Evolutionary conservation across 2,329 filamentous ascomycete genomes (phyloP).

Genomic region (Cladosporium sphaerospermum): DNA sequence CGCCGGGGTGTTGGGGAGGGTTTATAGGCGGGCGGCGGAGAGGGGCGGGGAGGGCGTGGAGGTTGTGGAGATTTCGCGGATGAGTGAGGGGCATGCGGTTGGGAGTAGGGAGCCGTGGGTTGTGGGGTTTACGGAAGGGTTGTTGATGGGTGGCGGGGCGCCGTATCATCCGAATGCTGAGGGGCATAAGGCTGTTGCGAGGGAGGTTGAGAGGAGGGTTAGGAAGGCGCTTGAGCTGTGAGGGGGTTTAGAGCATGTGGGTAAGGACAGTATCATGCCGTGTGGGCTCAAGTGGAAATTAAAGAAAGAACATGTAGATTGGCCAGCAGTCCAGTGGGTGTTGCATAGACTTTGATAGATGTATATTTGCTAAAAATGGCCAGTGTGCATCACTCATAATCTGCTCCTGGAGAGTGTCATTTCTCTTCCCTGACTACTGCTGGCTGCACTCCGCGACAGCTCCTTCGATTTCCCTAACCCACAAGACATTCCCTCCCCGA

Average conservation of each 20-base stretch:
- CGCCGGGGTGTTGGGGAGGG: conserved; percentile 2
- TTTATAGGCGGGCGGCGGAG: conserved; percentile 11
- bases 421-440: no score
- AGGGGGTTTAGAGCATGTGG: not conserved
- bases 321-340: no score
- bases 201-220: conserved; percentile 2
- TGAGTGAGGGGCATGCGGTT: conserved; percentile 14
- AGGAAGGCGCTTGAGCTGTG: not conserved
- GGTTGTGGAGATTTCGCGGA: conserved; percentile 9
- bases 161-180: conserved; percentile 16
- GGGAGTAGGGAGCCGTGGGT: conserved; percentile 14
- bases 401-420: no score
- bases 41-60: conserved; percentile 1
- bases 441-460: conserved; percentile 19
- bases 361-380: no score
- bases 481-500: conserved; percentile 31
- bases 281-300: no score
- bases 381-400: no score
- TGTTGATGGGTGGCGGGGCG: conserved; percentile 3
- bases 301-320: no score
- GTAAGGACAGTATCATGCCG: no score
- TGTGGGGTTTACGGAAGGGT: conserved; percentile 6
- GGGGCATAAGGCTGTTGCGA: conserved; percentile 13
- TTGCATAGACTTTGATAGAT: no score
- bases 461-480: conserved; percentile 31